A percentile compares a stretch with the other conserved stretches of the same genome.
phyloP scores from a whole-genome alignment of 140 eudicot species.

The Oenanthe javanica region DNA sequence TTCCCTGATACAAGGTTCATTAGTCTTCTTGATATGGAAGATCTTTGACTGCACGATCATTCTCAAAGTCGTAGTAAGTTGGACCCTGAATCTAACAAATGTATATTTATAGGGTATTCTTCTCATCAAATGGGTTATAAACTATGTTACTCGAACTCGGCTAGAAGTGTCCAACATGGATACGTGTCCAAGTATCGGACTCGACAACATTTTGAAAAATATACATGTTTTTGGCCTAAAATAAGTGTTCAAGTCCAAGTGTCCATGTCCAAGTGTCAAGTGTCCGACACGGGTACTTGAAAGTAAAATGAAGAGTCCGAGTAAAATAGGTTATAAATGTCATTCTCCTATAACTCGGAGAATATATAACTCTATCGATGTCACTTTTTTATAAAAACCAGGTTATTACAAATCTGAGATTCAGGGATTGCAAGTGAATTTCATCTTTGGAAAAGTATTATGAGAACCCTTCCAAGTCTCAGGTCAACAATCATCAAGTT shows the following conservation, averaged over 20 bases:
- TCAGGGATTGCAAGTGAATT: neutral
- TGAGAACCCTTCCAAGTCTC: too few species aligned
- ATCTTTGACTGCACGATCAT: neutral
- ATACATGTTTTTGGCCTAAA: too few species aligned
- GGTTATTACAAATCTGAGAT: neutral
- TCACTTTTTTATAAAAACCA: neutral
- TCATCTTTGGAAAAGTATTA: neutral
- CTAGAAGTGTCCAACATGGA: too few species aligned
- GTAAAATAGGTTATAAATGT: neutral
- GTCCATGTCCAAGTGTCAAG: too few species aligned
- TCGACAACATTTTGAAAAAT: too few species aligned
- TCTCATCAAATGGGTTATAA: neutral
- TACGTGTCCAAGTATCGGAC: too few species aligned
- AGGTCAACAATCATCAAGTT: too few species aligned
- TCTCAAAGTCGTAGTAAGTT: neutral
- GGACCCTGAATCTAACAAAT: neutral
- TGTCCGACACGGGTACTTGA: too few species aligned
- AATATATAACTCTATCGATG: constrained; percentile 4
- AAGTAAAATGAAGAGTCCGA: too few species aligned
- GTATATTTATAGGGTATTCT: neutral
- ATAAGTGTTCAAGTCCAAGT: too few species aligned
- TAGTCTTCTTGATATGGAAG: neutral
- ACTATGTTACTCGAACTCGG: too few species aligned
- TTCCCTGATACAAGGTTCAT: neutral
- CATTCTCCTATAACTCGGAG: neutral